These are phyloP conservation scores for Phylloporus arenicola DNA, from an alignment of 768 basidiomycete species.

Conservation along the genomic window DNA sequence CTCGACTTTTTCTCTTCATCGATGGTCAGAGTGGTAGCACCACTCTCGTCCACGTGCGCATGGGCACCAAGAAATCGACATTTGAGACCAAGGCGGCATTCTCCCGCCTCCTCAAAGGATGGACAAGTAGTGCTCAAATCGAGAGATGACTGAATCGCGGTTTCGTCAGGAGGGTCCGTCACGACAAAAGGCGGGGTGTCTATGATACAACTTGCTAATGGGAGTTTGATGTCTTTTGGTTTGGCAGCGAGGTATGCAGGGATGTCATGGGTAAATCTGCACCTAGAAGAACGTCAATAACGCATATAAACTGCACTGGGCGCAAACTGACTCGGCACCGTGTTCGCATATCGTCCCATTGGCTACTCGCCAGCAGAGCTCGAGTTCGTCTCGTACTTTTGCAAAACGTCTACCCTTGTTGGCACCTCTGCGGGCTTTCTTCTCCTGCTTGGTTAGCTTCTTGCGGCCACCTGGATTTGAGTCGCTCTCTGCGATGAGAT, in stretches of 20 bases:
- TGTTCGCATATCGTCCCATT: constrained; percentile 65
- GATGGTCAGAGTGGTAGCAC: constrained; percentile 38
- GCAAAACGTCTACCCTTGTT: constrained; percentile 82
- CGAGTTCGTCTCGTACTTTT: constrained; percentile 71
- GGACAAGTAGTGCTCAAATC: constrained; percentile 22
- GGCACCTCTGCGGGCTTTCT: constrained; percentile 66
- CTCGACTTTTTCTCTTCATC: constrained; percentile 58
- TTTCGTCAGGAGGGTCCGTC: constrained; percentile 4
- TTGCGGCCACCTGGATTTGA: constrained; percentile 27
- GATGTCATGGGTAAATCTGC: constrained; percentile 78
- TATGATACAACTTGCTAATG: constrained; percentile 39
- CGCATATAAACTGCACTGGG: neutral
- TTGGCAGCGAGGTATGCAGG: constrained; percentile 71
- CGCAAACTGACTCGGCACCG: constrained; percentile 50
- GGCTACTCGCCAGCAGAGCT: constrained; percentile 79
- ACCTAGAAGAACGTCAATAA: constrained; percentile 37
- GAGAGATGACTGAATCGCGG: constrained; percentile 8
- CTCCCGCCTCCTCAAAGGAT: constrained; percentile 25
- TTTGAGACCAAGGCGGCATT: constrained; percentile 60
- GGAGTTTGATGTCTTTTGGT: constrained; percentile 63
- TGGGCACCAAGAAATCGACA: constrained; percentile 89
- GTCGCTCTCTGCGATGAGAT: constrained; percentile 32
- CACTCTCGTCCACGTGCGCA: constrained; percentile 43
- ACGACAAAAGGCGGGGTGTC: constrained; percentile 48
- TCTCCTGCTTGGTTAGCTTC: constrained; percentile 42